These are phyloP conservation scores for Lyophyllum shimeji DNA, from an alignment of 768 basidiomycete genomes.

Conservation along the genomic window DNA sequence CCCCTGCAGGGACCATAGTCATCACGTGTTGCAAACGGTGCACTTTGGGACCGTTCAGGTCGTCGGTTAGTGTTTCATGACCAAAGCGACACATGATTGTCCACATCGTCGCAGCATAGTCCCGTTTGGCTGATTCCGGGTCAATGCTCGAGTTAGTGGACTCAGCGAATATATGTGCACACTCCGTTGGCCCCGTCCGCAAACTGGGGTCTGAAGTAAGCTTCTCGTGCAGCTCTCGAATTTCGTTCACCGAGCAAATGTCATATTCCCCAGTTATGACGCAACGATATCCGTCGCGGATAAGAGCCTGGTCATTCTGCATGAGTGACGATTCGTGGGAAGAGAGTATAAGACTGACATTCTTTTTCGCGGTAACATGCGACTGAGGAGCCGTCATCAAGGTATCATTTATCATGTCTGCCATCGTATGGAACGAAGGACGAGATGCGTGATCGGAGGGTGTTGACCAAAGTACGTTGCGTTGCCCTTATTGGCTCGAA, in stretches of 20 bases:
- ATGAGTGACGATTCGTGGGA: background rate
- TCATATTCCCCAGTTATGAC: conserved; percentile 29
- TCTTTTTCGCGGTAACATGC: background rate
- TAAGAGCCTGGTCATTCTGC: conserved; percentile 25
- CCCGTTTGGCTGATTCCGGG: conserved; percentile 18
- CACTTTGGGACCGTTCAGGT: conserved; percentile 26
- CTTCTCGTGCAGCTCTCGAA: conserved; percentile 12
- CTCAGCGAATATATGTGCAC: conserved; percentile 29
- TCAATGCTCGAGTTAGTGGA: conserved; percentile 16
- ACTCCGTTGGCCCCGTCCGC: conserved; percentile 12
- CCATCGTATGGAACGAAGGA: conserved; percentile 21
- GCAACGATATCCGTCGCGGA: conserved; percentile 35
- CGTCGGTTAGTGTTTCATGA: conserved; percentile 17
- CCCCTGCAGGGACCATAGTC: conserved; percentile 21
- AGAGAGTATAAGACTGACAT: background rate
- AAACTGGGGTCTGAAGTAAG: background rate
- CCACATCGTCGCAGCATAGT: conserved; percentile 24
- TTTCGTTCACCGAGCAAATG: background rate
- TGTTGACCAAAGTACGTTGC: too few species aligned
- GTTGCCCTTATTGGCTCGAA: conserved; percentile 14
- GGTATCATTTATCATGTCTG: conserved; percentile 17
- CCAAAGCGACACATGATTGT: conserved; percentile 27
- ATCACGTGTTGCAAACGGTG: conserved; percentile 32
- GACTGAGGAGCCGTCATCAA: background rate
- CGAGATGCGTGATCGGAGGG: conserved; percentile 21